A percentile compares a stretch with the other conserved stretches of the same genome.
Evolutionary conservation across 2,329 filamentous ascomycete genomes (phyloP).

Genomic region (Colletotrichum sp.): DNA sequence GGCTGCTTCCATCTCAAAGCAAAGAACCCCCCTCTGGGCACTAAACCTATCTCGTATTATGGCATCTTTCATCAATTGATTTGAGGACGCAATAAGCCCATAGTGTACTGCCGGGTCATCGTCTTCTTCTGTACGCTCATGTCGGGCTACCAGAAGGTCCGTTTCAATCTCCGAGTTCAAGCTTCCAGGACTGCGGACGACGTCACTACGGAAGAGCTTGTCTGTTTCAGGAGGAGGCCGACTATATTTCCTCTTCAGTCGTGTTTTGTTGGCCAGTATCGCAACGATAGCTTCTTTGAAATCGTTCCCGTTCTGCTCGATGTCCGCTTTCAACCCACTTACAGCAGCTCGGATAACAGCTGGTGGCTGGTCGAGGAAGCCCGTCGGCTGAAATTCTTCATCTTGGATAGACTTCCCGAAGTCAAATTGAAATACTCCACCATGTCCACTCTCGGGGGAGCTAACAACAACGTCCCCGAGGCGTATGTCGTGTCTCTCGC

Average conservation of each 20-base stretch:
- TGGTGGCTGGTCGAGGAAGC: constrained; percentile 10
- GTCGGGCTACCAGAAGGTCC: background rate
- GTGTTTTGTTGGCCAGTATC: background rate
- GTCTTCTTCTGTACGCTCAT: background rate
- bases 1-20: constrained; percentile 30
- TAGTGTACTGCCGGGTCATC: constrained; percentile 21
- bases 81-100: constrained; percentile 33
- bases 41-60: constrained; percentile 30
- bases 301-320: background rate
- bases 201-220: background rate
- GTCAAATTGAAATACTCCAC: constrained; percentile 18
- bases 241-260: background rate
- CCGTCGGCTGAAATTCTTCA: background rate
- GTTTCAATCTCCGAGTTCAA: background rate
- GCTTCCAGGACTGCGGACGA: background rate
- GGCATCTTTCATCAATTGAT: constrained; percentile 39
- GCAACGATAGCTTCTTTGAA: background rate
- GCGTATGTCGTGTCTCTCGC: constrained; percentile 33
- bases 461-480: constrained; percentile 19
- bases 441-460: background rate
- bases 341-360: background rate
- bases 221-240: background rate
- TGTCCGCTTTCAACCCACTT: background rate
- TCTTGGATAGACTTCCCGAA: constrained; percentile 17
- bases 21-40: constrained; percentile 11